Evolutionary conservation across 169 alveolate genomes (phyloP), one percentile per base, ranked within the genome.

Genomic region (Eimeria falciformis): DNA sequence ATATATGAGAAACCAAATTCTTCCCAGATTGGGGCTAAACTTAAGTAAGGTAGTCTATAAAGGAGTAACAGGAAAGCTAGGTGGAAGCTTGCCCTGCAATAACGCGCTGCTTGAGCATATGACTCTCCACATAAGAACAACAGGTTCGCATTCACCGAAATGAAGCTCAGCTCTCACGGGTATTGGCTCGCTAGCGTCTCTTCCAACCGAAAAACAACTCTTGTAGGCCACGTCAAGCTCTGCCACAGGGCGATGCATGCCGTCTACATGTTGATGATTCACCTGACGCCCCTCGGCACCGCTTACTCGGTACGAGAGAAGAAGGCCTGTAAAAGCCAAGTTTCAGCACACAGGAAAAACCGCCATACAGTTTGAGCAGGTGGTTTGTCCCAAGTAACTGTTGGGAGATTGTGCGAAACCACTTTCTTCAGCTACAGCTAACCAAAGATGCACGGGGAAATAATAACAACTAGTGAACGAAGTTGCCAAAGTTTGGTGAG

Each of bases 191-290:
- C 50, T 79, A 37, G 58, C 40, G 29, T 79, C 56, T 3, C 89
- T 73, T 55, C 65, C 89, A 11, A 79, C 89, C 21, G 89, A 37
- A 79, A 79, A 79, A 37, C 89, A 79, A 43, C 89, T 79, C 33
- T 79, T 79, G 75, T 79, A 79, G 27, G 23, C 89, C 37, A 89
- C 46, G 58, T 89, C 88, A 18, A 89, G 73, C 56, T 89, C 93
- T 0, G 93, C 93, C 4, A 89, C 85, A 1, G 93, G 93, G 23
- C 93, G 93, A 82, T 89, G 93, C 71, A 33, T 73, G 25, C 75
- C 83, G 37, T 89, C 93, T 33, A 40, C 83, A 71, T 89, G 93
- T 56, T 40, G 53, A 82, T 89, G 93, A 73, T 73, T 65, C 9
- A 81, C 46, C 55, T 56, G 79, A 56, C 83, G 33, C 21, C 93